Conservation (phyloP, 805 yeast species). For the Pichia californica region DNA sequence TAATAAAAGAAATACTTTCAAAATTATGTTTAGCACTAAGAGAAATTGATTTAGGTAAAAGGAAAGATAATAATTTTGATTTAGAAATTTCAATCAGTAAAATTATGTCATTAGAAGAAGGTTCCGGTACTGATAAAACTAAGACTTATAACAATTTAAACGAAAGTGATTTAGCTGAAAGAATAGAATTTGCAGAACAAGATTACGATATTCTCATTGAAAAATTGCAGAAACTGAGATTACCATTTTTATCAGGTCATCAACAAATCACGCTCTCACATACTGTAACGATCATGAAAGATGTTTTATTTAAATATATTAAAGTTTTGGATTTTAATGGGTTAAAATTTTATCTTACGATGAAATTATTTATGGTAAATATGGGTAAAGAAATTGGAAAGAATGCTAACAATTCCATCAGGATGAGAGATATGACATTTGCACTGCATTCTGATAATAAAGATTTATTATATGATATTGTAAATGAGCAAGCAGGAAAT, state of each 20-base stretch:
- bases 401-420: constrained; percentile 32
- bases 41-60: constrained; percentile 37
- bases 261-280: constrained; percentile 80
- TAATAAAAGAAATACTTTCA: constrained; percentile 53
- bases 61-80: constrained; percentile 18
- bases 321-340: constrained; percentile 58
- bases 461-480: constrained; percentile 50
- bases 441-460: constrained; percentile 80
- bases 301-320: constrained; percentile 40
- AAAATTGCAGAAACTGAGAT: constrained; percentile 52
- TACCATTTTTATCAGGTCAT: constrained; percentile 83
- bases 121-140: not conserved
- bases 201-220: constrained; percentile 47
- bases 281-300: constrained; percentile 57
- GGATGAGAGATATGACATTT: constrained; percentile 82
- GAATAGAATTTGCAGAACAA: constrained; percentile 15
- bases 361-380: constrained; percentile 51
- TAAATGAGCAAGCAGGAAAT: constrained; percentile 32
- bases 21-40: constrained; percentile 49
- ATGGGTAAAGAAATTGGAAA: constrained; percentile 24
- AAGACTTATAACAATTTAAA: constrained; percentile 8
- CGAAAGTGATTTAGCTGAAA: constrained; percentile 21
- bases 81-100: constrained; percentile 16
- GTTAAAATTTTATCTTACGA: constrained; percentile 61
- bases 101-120: constrained; percentile 1